Evolutionary conservation across 2,329 filamentous ascomycete species (phyloP), one percentile per base, ranked within the genome.

Genomic region (Periconia macrospinosa): DNA sequence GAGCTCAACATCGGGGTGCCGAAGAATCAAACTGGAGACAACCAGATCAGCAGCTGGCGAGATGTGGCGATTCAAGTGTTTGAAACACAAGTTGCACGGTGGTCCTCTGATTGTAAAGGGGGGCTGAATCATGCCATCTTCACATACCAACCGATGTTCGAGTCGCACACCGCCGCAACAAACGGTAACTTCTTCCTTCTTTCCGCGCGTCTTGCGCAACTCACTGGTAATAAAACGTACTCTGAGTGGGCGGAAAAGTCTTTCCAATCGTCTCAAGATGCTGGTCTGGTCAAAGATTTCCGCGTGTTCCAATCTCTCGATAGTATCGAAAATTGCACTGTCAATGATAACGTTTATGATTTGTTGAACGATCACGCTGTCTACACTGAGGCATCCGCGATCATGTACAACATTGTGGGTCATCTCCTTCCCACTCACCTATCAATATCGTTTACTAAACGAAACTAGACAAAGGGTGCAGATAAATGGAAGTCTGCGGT

Each of bases 171-270:
- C 23, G 23, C 33, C 11, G 90, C 90, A 13, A 86, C 91, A 53
- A 93, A 92, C 68, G 89, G 88, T 30, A 86, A 86, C 13, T 86
- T 95, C 71, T 92, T 95, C 73, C 87, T 92, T 68, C 80, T 95
- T 23, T 86, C 88, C 2, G 88, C 90, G 0, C 86, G 90, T 10
- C 79, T 93, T 14, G 88, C 86, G 3, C 82, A 86, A 40, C 83
- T 83, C 47, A 89, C 86, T 0, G 83, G 83, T 7, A 87, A 89
- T 63, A 68, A 78, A 3, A 72, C 68, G 1, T 73, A 72, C 46
- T 45, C 56, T 15, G 79, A 87, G 6, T 90, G 87, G 87, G 88
- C 87, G 1, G 70, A 81, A 41, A 84, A 82, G 61, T 72, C 83
- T 6, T 89, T 86, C 83, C 79, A 82, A 44, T 86, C 76, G 74